Percentiles rank a stretch among this genome's conserved stretches.
Evolutionary conservation across 2,329 filamentous ascomycete genomes (phyloP).

Genomic region (Aspergillus luchuensis): DNA sequence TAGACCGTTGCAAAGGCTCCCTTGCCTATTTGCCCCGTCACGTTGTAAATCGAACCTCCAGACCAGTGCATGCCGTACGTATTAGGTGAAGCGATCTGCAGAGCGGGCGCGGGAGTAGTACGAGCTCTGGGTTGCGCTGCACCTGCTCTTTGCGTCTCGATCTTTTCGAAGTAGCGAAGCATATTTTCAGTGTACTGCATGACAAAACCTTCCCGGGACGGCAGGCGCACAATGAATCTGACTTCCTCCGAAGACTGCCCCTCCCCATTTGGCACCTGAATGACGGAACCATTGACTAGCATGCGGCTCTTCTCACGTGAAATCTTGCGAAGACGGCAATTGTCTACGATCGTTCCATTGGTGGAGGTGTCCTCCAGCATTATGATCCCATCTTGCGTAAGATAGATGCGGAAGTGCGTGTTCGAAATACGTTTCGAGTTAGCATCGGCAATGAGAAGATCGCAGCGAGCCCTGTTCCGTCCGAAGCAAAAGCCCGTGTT

Average conservation of each 20-base stretch:
- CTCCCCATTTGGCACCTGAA: slow-evolving; percentile 64
- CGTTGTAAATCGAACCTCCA: slow-evolving; percentile 82
- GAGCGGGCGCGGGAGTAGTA: slow-evolving; percentile 26
- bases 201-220: slow-evolving; percentile 70
- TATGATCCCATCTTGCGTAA: slow-evolving; percentile 80
- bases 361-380: slow-evolving; percentile 95
- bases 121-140: slow-evolving; percentile 26
- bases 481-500: slow-evolving; percentile 81
- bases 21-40: slow-evolving; percentile 78
- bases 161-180: slow-evolving; percentile 60
- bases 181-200: slow-evolving; percentile 70
- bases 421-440: slow-evolving; percentile 79
- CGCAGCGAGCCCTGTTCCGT: slow-evolving; percentile 70
- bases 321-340: slow-evolving; percentile 62
- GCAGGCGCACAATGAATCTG: slow-evolving; percentile 83
- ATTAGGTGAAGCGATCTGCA: slow-evolving; percentile 42
- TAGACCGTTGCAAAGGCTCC: slow-evolving; percentile 95
- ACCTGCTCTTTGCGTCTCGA: slow-evolving; percentile 27
- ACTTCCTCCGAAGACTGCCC: slow-evolving; percentile 60
- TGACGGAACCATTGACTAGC: slow-evolving; percentile 70
- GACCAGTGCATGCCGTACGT: slow-evolving; percentile 73
- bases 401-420: slow-evolving; percentile 90
- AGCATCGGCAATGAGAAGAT: slow-evolving; percentile 71
- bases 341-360: slow-evolving; percentile 91
- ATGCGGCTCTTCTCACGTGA: slow-evolving; percentile 59